phyloP scores from a whole-genome alignment of 257 asterid species.

The Eucommia ulmoides region DNA sequence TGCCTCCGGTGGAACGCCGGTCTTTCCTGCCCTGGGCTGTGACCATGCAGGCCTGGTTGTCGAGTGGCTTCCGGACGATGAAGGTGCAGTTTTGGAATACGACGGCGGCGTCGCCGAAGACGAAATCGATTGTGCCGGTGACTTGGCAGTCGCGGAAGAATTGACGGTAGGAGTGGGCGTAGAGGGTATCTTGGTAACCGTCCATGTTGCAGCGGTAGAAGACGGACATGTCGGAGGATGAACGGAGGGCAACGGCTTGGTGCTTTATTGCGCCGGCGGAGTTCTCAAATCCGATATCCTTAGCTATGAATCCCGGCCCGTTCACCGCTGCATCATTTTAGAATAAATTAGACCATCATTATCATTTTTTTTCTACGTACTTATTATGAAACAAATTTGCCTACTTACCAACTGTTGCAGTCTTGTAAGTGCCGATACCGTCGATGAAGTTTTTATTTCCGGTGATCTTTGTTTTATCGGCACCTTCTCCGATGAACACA shows the following conservation, averaged over 20 bases:
- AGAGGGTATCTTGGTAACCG: constrained; percentile 54
- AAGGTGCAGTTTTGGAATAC: constrained; percentile 45
- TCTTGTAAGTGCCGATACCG: constrained; percentile 32
- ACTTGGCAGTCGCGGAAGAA: constrained; percentile 42
- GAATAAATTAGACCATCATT: neutral
- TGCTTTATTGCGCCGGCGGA: constrained; percentile 37
- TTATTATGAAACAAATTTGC: neutral
- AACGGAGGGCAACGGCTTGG: constrained; percentile 62
- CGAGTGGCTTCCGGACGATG: constrained; percentile 30
- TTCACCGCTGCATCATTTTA: constrained; percentile 14
- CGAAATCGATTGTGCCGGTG: constrained; percentile 51
- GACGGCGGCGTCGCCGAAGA: constrained; percentile 35
- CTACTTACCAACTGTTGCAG: constrained; percentile 31
- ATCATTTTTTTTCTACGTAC: neutral
- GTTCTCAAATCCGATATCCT: constrained; percentile 50
- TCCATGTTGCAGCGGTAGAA: constrained; percentile 36
- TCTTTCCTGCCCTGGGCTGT: constrained; percentile 50
- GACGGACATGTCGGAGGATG: constrained; percentile 29
- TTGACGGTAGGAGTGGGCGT: constrained; percentile 32
- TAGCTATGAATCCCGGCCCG: constrained; percentile 28
- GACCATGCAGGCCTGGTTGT: constrained; percentile 29
- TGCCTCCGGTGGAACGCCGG: constrained; percentile 10
- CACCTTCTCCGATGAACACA: constrained; percentile 54
- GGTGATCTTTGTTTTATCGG: constrained; percentile 36
- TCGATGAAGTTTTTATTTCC: constrained; percentile 30